A percentile compares a stretch with the other conserved stretches of the same genome.
These are phyloP conservation scores for Colletotrichum cuscutae DNA, from an alignment of 2,329 filamentous ascomycete genomes.

Conservation along the genomic window DNA sequence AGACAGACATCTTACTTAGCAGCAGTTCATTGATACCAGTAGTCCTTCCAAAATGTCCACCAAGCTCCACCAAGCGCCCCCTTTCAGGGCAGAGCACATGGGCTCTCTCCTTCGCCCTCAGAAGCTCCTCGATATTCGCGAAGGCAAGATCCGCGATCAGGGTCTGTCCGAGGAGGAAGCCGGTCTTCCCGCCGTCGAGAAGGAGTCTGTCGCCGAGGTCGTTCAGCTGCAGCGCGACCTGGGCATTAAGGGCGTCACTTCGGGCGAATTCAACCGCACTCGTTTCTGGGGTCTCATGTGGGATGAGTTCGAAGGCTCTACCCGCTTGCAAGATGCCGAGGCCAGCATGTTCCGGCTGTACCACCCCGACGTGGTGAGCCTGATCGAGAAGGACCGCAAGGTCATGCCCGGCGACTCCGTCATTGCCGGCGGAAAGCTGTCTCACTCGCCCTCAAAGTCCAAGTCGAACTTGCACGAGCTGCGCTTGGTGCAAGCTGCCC, in stretches of 20 bases:
- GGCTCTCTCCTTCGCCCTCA: constrained; percentile 79
- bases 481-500: constrained; percentile 54
- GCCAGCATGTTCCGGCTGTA: constrained; percentile 64
- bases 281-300: constrained; percentile 63
- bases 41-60: constrained; percentile 3
- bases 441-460: constrained; percentile 53
- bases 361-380: constrained; percentile 64
- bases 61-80: constrained; percentile 47
- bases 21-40: rapidly evolving
- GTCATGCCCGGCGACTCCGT: constrained; percentile 68
- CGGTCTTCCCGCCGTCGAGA: constrained; percentile 69
- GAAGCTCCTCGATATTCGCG: constrained; percentile 63
- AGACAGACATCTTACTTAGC: too few species aligned
- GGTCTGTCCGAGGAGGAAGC: constrained; percentile 53
- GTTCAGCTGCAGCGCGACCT: constrained; percentile 75
- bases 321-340: constrained; percentile 60
- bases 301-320: constrained; percentile 63
- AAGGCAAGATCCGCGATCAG: constrained; percentile 64
- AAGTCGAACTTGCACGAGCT: constrained; percentile 62
- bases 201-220: constrained; percentile 72
- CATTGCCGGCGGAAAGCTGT: constrained; percentile 60
- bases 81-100: constrained; percentile 81
- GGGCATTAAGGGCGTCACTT: constrained; percentile 73
- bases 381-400: constrained; percentile 63
- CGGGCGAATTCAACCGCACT: constrained; percentile 73